Evolutionary conservation across 2,329 filamentous ascomycete genomes (phyloP).

Genomic region (Aspergillus transmontanensis): DNA sequence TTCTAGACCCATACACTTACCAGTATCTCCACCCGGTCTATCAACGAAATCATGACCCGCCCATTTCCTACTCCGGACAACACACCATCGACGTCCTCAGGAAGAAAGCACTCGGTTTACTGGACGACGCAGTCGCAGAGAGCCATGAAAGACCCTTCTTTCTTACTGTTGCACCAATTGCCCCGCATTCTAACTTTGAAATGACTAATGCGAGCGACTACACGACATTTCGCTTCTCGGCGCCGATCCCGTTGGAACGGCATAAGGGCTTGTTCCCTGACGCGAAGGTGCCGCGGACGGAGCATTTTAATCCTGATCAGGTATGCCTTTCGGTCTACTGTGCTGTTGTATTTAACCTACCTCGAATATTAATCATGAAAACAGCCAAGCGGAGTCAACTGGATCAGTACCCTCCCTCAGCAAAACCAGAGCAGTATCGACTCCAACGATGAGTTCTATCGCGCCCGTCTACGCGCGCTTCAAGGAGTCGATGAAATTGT

Average conservation of each 20-base stretch:
- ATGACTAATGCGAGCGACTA: slow-evolving; percentile 31
- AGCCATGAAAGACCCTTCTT: slow-evolving; percentile 62
- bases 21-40: slow-evolving; percentile 66
- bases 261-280: slow-evolving; percentile 64
- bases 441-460: slow-evolving; percentile 54
- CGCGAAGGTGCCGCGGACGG: slow-evolving; percentile 62
- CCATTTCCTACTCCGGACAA: slow-evolving; percentile 55
- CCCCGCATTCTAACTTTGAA: slow-evolving; percentile 61
- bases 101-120: slow-evolving; percentile 57
- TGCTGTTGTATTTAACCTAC: too few species aligned
- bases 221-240: slow-evolving; percentile 36
- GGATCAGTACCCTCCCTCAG: slow-evolving; percentile 45
- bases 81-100: slow-evolving; percentile 62
- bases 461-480: slow-evolving; percentile 48
- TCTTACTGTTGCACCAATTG: slow-evolving; percentile 64
- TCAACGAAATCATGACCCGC: slow-evolving; percentile 58
- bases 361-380: slow-evolving; percentile 1
- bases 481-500: slow-evolving; percentile 57
- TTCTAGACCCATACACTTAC: slow-evolving; percentile 56
- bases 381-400: slow-evolving; percentile 44
- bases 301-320: slow-evolving; percentile 65
- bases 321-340: slow-evolving; percentile 30
- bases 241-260: slow-evolving; percentile 60
- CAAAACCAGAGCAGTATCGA: slow-evolving; percentile 48
- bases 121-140: slow-evolving; percentile 58